Base-by-base conservation (phyloP, 2,329 filamentous ascomycete genomes). In the Alternaria brassicicola region DNA sequence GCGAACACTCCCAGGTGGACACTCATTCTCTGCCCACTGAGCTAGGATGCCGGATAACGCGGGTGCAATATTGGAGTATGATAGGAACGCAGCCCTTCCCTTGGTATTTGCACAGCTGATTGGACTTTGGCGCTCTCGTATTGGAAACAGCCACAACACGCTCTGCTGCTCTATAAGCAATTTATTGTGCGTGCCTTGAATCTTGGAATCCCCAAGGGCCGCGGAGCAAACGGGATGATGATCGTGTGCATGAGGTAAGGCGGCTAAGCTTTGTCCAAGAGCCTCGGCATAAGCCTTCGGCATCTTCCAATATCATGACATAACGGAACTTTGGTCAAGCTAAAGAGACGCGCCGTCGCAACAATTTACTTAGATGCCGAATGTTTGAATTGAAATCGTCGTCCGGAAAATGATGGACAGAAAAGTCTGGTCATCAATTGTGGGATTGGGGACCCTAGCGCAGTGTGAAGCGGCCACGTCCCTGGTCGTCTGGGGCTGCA, bases 261-360 rank as follows among this genome's bases (percentile, higher is more conserved):
- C 55, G 54, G 59, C 62, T 67, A 71, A 71, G 69, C 69, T 70
- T 71, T 66, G 62, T 64, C 64, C 65, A 71, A 68, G 66, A 67
- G 50, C 56, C 68, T 71, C 56, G 69, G 67, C 68, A 62, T 55
- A 62, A 67, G 66, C 63, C 63, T 62, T 61, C 52, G 55, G 48
- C 59, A 54, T 62, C 54, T 62, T 51, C 30, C 45, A 55, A 51
- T 55, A 60, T 59, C 59, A 64, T 66, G 63, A 63, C 65, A 64
- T 61, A 64, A 64, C 61, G 50, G 54, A 45, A 26, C 25, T 25
- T 12, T 31, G 19, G 43, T 23, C 33, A 13, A 35, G 30, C 43
- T 33, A 31, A 21, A 8, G 31, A 35, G 21, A 47, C 5, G 43
- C 43, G 43, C 43, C 28, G 43, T 46, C 43, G 43, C 19, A 31